Evolutionary conservation across 2,329 filamentous ascomycete genomes (phyloP).

Genomic region (Pseudogymnoascus sp.): DNA sequence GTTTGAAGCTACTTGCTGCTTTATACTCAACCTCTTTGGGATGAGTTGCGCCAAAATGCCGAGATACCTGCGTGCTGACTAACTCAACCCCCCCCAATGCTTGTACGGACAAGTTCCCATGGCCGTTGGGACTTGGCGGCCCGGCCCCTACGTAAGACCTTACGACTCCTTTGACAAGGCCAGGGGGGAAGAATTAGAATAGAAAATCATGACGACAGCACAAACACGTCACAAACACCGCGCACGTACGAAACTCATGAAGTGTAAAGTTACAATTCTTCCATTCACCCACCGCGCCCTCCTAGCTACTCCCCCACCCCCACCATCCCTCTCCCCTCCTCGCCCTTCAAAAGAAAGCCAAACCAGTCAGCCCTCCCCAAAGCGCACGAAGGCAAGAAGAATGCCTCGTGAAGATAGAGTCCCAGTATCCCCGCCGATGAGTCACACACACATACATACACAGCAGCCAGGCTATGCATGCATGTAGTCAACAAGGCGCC

Average conservation of each 20-base stretch:
- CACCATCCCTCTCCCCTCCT: not conserved
- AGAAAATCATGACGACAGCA: not conserved
- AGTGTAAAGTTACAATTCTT: not conserved
- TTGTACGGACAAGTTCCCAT: not conserved
- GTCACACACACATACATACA: not conserved
- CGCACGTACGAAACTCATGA: not conserved
- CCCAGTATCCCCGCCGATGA: not conserved
- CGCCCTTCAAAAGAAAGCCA: not conserved
- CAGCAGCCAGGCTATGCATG: slow-evolving; percentile 6
- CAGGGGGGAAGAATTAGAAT: not conserved
- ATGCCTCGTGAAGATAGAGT: not conserved
- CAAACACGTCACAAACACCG: not conserved
- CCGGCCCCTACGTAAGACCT: not conserved
- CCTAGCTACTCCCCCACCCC: not conserved
- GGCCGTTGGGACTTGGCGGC: not conserved
- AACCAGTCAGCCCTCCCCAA: slow-evolving; percentile 4
- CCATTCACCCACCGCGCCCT: not conserved
- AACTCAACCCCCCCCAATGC: not conserved
- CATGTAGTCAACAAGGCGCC: not conserved
- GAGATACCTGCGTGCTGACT: not conserved
- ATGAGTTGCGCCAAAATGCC: not conserved
- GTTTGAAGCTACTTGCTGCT: not conserved
- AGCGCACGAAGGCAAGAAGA: not conserved
- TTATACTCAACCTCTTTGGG: not conserved
- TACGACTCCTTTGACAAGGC: not conserved